Base-by-base conservation (phyloP, 495 filamentous ascomycete species). In the Schizothecium vesticola region DNA sequence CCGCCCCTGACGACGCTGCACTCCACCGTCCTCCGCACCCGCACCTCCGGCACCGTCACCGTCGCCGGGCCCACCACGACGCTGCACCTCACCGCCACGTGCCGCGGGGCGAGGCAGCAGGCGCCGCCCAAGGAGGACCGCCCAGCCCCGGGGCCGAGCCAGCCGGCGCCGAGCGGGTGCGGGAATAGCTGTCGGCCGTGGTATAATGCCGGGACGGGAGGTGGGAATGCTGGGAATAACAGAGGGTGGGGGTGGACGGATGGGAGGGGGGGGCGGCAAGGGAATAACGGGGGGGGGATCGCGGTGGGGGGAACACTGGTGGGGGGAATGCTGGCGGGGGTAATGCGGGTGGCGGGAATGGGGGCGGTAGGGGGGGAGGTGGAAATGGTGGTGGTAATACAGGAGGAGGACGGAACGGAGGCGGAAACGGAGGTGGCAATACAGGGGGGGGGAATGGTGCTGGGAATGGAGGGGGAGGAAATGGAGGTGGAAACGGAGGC, bases 111-210 rank as follows among this genome's bases (percentile, higher is more conserved):
- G 28, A 13, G 22, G 26, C 31, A 10, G 43, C 2, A 22, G 21
- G 29, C 56, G n/a, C 67, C 58, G 67, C 71, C 69, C 11, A 55
- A 51, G 29, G 51, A 59, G 11, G 69, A 73, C 43, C n/a, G 26
- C 6, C 67, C 69, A 21, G 64, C 73, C 3, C 73, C 67, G 3
- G 24, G 23, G 13, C 67, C 67, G 29, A 12, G 29, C 4, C 24
- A 22, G 13, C 71, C 71, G 3, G 64, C 63, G 65, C 71, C 73
- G 12, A 67, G 66, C 43, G 64, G 65, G 23, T 75, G 73, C 57
- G 43, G 56, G 22, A 43, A 67, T 56, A 24, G 51, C n/a, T 75
- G 73, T 67, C 65, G 73, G 55, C 73, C 73, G 10, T 75, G 71
- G 71, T 75, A 68, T 62, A 63, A 33, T 22, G 29, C 61, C 9